A percentile compares a stretch with the other conserved stretches of the same genome.
phyloP scores from a whole-genome alignment of 179 eudicot genomes.

The Vitellaria paradoxa region DNA sequence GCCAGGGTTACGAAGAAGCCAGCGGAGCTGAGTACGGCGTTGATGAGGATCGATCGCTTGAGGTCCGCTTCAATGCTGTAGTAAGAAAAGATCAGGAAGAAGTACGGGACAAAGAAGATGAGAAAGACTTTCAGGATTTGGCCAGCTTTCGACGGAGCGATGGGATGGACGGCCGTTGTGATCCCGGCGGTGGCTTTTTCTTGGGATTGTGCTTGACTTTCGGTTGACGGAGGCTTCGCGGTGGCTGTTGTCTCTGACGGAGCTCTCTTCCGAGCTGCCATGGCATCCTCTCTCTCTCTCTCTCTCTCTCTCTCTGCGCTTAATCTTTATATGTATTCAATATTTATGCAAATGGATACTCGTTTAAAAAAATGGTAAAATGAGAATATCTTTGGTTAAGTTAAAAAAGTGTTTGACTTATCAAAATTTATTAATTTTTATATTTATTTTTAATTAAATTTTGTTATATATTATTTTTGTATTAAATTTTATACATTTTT shows the following conservation, averaged over 20 bases:
- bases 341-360: neutral
- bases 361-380: neutral
- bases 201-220: neutral
- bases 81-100: constrained; percentile 56
- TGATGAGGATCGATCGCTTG: constrained; percentile 64
- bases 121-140: constrained; percentile 42
- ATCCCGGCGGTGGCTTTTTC: neutral
- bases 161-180: constrained; percentile 32
- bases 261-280: constrained; percentile 27
- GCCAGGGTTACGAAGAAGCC: constrained; percentile 57
- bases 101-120: constrained; percentile 60
- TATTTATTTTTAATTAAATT: no score
- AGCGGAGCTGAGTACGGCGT: constrained; percentile 46
- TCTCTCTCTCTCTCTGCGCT: neutral
- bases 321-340: neutral
- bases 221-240: neutral
- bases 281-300: constrained; percentile 5
- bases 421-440: no score
- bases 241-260: constrained; percentile 4
- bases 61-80: constrained; percentile 52
- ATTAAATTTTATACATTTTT: no score
- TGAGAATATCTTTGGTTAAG: no score
- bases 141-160: constrained; percentile 46
- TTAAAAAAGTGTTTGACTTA: no score
- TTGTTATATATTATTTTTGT: no score